A percentile compares a stretch with the other conserved stretches of the same genome.
phyloP scores from a whole-genome alignment of 1,284 basidiomycete genomes.

The Psilocybe mexicana region DNA sequence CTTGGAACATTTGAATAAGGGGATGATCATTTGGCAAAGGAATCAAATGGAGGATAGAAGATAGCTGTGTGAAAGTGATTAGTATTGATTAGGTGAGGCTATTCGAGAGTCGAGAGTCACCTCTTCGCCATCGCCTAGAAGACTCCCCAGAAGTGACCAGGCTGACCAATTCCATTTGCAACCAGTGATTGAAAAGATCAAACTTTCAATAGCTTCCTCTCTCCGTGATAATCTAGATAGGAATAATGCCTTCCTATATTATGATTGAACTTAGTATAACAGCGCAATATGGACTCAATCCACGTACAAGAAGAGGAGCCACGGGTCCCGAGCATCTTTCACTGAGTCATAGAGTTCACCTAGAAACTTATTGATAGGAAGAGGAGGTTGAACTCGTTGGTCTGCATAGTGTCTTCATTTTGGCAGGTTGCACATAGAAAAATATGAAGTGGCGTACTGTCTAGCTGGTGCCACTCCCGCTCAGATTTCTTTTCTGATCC shows the following conservation, averaged over 20 bases:
- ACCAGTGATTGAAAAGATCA: slow-evolving; percentile 74
- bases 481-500: slow-evolving; percentile 68
- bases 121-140: slow-evolving; percentile 89
- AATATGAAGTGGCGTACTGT: slow-evolving; percentile 48
- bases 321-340: slow-evolving; percentile 70
- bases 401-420: slow-evolving; percentile 40
- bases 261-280: slow-evolving; percentile 4
- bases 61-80: slow-evolving; percentile 46
- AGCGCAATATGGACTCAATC: not conserved
- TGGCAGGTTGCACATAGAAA: not conserved
- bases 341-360: slow-evolving; percentile 63
- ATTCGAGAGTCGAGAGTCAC: slow-evolving; percentile 39
- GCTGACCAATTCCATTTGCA: slow-evolving; percentile 97
- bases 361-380: slow-evolving; percentile 67
- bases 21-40: slow-evolving; percentile 69
- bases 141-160: slow-evolving; percentile 82
- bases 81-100: slow-evolving; percentile 23
- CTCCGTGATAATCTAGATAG: slow-evolving; percentile 76
- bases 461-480: slow-evolving; percentile 72
- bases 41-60: slow-evolving; percentile 62
- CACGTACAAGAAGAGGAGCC: slow-evolving; percentile 81
- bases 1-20: slow-evolving; percentile 85
- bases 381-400: slow-evolving; percentile 70
- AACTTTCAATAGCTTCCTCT: slow-evolving; percentile 84
- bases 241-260: slow-evolving; percentile 73